Conservation (phyloP, 2,329 filamentous ascomycete species). For the Phymatotrichopsis omnivora region DNA sequence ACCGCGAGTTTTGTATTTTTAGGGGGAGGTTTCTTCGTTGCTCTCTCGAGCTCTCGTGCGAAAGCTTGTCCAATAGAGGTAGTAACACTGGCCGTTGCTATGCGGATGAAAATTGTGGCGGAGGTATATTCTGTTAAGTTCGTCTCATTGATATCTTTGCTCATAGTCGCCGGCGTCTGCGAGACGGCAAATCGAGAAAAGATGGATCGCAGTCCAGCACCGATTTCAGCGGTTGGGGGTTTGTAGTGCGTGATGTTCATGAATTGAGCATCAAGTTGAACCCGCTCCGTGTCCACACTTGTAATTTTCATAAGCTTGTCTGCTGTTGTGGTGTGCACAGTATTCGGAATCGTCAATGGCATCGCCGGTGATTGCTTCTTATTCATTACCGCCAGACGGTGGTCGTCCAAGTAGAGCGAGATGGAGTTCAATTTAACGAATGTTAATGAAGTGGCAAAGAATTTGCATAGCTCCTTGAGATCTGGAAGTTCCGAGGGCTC, state of each 20-base stretch:
- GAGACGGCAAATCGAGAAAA: conserved; percentile 21
- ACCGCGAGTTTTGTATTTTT: conserved; percentile 78
- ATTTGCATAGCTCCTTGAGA: conserved; percentile 76
- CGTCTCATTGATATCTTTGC: conserved; percentile 11
- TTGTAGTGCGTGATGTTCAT: conserved; percentile 86
- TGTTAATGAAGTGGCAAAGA: conserved; percentile 86
- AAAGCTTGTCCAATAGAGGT: conserved; percentile 65
- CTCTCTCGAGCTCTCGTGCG: conserved; percentile 77
- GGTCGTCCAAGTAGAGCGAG: conserved; percentile 84
- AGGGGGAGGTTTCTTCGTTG: conserved; percentile 93
- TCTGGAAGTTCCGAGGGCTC: conserved; percentile 67
- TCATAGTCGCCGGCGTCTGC: conserved; percentile 2
- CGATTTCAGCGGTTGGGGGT: conserved; percentile 41
- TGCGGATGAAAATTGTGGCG: conserved; percentile 76
- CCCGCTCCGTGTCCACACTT: conserved; percentile 71
- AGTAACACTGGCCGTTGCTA: conserved; percentile 72
- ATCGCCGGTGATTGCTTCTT: conserved; percentile 79
- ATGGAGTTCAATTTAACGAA: conserved; percentile 84
- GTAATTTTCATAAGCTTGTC: conserved; percentile 73
- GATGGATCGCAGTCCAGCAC: conserved; percentile 16
- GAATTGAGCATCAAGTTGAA: conserved; percentile 83
- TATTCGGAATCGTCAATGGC: conserved; percentile 60
- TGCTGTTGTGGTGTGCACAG: conserved; percentile 71
- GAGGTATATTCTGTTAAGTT: conserved; percentile 37
- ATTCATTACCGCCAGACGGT: conserved; percentile 62